These are phyloP conservation scores for Yamadazyma dendronema DNA, from an alignment of 1,139 yeast species.

Conservation along the genomic window DNA sequence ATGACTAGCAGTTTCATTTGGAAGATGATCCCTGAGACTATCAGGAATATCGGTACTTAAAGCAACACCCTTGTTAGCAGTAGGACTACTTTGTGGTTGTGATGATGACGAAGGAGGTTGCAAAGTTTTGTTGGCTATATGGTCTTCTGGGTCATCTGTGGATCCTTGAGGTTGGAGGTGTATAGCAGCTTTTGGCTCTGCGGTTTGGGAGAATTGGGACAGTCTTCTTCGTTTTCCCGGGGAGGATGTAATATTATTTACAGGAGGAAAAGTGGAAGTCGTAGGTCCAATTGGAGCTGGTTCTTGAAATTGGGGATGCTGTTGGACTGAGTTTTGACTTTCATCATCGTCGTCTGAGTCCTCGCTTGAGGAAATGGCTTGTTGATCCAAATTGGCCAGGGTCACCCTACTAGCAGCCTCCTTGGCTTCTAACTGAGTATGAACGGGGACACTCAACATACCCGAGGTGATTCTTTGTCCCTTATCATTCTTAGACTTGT, in stretches of 20 bases:
- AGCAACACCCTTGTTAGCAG: background rate
- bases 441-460: slow-evolving; percentile 47
- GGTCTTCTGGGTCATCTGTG: slow-evolving; percentile 4
- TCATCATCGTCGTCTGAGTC: slow-evolving; percentile 3
- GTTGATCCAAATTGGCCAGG: slow-evolving; percentile 1
- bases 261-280: too few relatives aligned
- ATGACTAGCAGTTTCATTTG: background rate
- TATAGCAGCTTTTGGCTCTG: background rate
- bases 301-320: background rate
- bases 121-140: slow-evolving; percentile 7
- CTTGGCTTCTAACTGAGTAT: slow-evolving; percentile 22
- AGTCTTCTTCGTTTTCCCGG: background rate
- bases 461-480: slow-evolving; percentile 60
- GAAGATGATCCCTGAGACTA: background rate
- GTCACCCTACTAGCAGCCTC: slow-evolving; percentile 15
- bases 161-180: background rate
- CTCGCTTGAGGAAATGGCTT: slow-evolving; percentile 10
- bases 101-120: slow-evolving; percentile 9
- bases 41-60: background rate
- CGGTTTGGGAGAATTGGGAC: background rate
- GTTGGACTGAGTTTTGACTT: too few relatives aligned
- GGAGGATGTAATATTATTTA: too few relatives aligned
- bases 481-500: slow-evolving; percentile 9
- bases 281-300: background rate
- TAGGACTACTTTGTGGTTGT: slow-evolving; percentile 8